Percentiles rank a stretch among this genome's conserved stretches.
Evolutionary conservation across 495 filamentous ascomycete genomes (phyloP).

Genomic region (Xylaria cubensis): DNA sequence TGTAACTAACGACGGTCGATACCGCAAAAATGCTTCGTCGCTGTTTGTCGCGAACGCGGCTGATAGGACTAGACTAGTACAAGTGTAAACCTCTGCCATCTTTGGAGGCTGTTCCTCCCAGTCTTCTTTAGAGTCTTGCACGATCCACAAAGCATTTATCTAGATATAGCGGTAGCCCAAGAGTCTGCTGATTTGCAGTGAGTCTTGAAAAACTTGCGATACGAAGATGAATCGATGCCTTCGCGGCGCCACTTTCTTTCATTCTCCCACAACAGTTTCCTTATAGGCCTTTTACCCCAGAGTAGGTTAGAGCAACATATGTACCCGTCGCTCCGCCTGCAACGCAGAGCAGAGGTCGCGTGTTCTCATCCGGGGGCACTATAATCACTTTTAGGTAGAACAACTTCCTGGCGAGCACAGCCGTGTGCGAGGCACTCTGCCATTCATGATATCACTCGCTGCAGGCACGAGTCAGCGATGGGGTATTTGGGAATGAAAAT

Average conservation of each 20-base stretch:
- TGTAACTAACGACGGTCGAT: neutral
- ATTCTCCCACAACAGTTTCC: neutral
- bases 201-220: neutral
- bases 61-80: neutral
- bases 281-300: neutral
- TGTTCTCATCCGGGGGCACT: neutral
- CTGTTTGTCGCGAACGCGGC: neutral
- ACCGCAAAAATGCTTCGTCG: neutral
- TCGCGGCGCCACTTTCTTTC: neutral
- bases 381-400: neutral
- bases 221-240: neutral
- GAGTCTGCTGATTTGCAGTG: neutral
- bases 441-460: neutral
- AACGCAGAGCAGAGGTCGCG: neutral
- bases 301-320: neutral
- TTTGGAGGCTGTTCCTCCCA: slow-evolving; percentile 1
- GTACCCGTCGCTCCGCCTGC: neutral
- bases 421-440: neutral
- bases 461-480: neutral
- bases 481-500: neutral
- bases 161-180: neutral
- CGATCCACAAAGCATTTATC: neutral
- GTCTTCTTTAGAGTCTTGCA: neutral
- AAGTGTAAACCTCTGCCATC: neutral
- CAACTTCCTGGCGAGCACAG: neutral